A percentile compares a stretch with the other conserved stretches of the same genome.
Conservation (phyloP, 495 filamentous ascomycete species). For the Xanthoparmelia taractica region DNA sequence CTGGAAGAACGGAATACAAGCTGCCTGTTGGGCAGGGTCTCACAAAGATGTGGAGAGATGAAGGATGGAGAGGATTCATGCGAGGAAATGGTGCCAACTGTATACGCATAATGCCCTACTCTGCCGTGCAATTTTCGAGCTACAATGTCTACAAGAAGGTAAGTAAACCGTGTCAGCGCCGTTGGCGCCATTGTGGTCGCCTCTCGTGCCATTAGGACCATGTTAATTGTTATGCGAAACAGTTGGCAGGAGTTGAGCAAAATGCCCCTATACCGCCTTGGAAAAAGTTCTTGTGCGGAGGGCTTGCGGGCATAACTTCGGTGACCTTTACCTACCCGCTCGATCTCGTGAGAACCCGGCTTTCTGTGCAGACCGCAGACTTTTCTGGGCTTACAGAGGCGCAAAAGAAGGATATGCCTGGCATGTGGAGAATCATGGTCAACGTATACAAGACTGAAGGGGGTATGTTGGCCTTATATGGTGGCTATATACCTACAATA, state of each 20-base stretch:
- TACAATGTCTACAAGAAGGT: conserved; percentile 97
- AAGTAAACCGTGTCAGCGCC: conserved; percentile 29
- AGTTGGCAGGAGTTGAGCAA: background rate
- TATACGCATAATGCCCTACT: conserved; percentile 95
- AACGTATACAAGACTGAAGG: conserved; percentile 88
- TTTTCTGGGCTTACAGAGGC: conserved; percentile 63
- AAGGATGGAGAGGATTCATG: conserved; percentile 95
- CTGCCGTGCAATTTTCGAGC: conserved; percentile 93
- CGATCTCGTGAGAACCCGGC: conserved; percentile 89
- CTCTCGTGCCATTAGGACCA: background rate
- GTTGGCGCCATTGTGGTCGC: background rate
- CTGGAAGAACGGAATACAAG: conserved; percentile 84
- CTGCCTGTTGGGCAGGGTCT: conserved; percentile 82
- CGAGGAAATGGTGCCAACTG: conserved; percentile 96
- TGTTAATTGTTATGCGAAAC: background rate
- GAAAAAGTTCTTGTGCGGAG: conserved; percentile 73
- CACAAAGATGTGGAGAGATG: conserved; percentile 89
- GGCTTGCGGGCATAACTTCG: conserved; percentile 86
- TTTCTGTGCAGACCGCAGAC: conserved; percentile 88
- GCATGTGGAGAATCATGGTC: conserved; percentile 82
- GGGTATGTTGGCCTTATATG: conserved; percentile 73
- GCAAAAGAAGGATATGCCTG: conserved; percentile 62
- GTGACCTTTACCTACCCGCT: conserved; percentile 76
- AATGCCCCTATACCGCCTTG: conserved; percentile 55
- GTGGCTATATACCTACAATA: conserved; percentile 87